Conservation (phyloP, 83 land plant species). For the Thuja plicata region DNA sequence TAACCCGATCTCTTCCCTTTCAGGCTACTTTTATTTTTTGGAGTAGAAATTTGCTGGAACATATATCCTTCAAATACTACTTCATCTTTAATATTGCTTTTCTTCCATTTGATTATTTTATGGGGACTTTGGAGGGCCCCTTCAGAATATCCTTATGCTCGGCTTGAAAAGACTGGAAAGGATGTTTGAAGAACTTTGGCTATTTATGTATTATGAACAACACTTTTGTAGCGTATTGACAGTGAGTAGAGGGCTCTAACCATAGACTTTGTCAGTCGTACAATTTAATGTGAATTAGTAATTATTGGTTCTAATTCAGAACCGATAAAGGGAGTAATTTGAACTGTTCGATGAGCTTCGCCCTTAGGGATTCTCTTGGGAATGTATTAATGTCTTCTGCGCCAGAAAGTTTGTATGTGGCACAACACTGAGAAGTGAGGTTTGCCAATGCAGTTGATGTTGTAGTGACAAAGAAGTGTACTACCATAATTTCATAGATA, state of each 20-base stretch:
- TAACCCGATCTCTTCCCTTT: conserved; percentile 9
- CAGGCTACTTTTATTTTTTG: conserved; percentile 74
- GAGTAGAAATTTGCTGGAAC: conserved; percentile 86
- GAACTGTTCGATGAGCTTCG: background rate
- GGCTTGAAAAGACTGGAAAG: background rate
- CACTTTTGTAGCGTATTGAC: background rate
- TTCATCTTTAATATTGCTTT: conserved; percentile 61
- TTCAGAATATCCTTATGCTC: conserved; percentile 57
- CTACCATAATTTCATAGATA: background rate
- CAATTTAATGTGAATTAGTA: background rate
- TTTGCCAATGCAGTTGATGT: background rate
- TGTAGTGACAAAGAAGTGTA: background rate
- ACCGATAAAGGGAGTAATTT: background rate
- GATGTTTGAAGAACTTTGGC: background rate
- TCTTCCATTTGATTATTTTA: conserved; percentile 55
- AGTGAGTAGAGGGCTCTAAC: background rate
- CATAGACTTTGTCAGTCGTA: background rate
- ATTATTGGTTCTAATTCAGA: background rate
- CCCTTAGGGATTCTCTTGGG: background rate
- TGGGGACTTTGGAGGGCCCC: conserved; percentile 78
- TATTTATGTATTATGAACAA: background rate
- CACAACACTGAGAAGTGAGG: background rate
- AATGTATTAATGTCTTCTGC: background rate
- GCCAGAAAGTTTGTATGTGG: background rate
- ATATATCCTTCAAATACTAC: conserved; percentile 73